Evolutionary conservation across 1,284 basidiomycete species (phyloP).

Genomic region (Puccinia horiana): DNA sequence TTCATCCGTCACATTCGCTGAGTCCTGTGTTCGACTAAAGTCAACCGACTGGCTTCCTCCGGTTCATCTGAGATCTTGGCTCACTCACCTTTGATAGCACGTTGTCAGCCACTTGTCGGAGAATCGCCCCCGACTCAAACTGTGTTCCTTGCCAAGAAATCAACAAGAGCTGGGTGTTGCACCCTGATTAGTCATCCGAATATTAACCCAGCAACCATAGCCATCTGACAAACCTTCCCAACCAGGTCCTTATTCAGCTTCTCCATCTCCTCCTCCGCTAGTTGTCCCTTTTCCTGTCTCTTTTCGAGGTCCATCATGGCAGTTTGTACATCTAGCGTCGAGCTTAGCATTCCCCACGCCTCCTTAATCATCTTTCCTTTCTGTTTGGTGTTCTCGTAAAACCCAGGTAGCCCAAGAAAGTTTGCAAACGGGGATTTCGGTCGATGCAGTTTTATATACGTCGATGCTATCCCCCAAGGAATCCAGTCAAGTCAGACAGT

Average conservation of each 20-base stretch:
- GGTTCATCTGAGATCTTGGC: background rate
- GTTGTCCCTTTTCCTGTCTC: constrained; percentile 50
- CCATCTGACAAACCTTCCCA: constrained; percentile 69
- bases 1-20: constrained; percentile 68
- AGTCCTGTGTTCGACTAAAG: constrained; percentile 59
- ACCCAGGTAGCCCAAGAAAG: constrained; percentile 82
- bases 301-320: constrained; percentile 83
- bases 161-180: constrained; percentile 70
- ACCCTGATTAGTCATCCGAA: background rate
- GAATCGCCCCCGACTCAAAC: constrained; percentile 69
- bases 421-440: constrained; percentile 65
- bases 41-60: background rate
- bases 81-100: constrained; percentile 39
- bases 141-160: constrained; percentile 93
- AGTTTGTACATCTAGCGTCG: constrained; percentile 67
- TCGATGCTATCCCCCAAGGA: constrained; percentile 86
- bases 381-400: constrained; percentile 92
- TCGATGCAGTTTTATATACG: constrained; percentile 73
- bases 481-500: constrained; percentile 7
- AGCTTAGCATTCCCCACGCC: constrained; percentile 87
- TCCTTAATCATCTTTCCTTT: constrained; percentile 75
- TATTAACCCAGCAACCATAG: background rate
- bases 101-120: constrained; percentile 53
- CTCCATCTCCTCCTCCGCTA: constrained; percentile 66
- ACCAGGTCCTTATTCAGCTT: constrained; percentile 91